phyloP scores from a whole-genome alignment of 1,284 basidiomycete genomes.

The Volvariella surrecta region DNA sequence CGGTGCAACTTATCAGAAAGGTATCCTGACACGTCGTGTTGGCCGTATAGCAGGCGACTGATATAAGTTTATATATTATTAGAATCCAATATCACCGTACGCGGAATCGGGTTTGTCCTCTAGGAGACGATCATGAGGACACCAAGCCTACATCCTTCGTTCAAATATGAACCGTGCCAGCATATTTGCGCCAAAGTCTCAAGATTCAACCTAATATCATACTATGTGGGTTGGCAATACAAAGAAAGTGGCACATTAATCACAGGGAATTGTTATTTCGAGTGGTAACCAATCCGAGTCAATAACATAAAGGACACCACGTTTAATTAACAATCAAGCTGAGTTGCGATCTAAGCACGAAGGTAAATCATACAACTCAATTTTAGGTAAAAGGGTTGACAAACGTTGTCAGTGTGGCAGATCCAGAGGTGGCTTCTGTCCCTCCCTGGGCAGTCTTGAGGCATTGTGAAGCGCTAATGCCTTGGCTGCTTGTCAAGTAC shows the following conservation, averaged over 20 bases:
- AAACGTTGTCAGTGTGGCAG: slow-evolving; percentile 45
- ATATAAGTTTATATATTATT: too few species aligned
- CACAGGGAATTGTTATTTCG: not conserved
- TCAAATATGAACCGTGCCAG: too few species aligned
- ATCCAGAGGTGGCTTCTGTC: slow-evolving; percentile 47
- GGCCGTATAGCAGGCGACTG: too few species aligned
- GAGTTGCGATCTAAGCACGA: slow-evolving; percentile 19
- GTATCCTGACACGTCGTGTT: too few species aligned
- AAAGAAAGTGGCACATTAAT: not conserved
- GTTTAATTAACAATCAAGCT: slow-evolving; percentile 31
- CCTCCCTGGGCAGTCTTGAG: slow-evolving; percentile 47
- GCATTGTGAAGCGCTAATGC: slow-evolving; percentile 38
- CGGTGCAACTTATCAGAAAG: too few species aligned
- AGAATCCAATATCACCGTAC: too few species aligned
- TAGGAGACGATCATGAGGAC: too few species aligned
- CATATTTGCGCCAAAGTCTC: too few species aligned
- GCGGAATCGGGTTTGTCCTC: too few species aligned
- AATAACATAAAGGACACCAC: slow-evolving; percentile 8
- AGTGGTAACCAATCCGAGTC: not conserved
- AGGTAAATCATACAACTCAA: not conserved
- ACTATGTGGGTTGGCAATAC: not conserved
- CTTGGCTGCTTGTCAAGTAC: slow-evolving; percentile 42
- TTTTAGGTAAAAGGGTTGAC: slow-evolving; percentile 9
- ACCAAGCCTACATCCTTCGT: too few species aligned
- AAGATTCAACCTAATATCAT: too few species aligned